Evolutionary conservation across 768 basidiomycete genomes (phyloP).

Genomic region (Russula virescens): DNA sequence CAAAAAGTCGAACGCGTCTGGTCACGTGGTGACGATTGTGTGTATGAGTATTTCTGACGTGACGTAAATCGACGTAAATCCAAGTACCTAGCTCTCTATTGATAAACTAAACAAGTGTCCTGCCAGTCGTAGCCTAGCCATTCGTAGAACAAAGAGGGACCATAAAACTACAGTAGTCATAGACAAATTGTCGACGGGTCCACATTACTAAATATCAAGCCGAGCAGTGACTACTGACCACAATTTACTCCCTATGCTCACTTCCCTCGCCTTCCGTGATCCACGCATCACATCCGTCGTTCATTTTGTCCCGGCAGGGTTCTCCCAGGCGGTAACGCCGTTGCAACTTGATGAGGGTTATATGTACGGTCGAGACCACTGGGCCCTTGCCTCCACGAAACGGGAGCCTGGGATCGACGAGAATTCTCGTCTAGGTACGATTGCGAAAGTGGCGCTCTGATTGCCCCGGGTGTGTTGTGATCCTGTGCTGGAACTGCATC

Average conservation of each 20-base stretch:
- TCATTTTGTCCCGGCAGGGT: not conserved
- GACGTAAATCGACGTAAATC: no score
- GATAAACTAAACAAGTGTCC: no score
- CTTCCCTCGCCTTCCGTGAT: not conserved
- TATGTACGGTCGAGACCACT: not conserved
- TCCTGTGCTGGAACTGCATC: not conserved
- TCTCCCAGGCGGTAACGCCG: not conserved
- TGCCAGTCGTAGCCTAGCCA: no score
- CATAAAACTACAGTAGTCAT: no score
- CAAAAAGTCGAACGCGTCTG: not conserved
- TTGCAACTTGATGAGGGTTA: not conserved
- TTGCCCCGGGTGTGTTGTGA: no score
- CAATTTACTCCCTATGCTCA: no score
- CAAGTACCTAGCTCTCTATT: no score
- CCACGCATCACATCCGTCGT: not conserved
- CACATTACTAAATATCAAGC: no score
- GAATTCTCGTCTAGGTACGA: not conserved
- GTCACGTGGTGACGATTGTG: not conserved
- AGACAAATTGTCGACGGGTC: no score
- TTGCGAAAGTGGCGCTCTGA: not conserved
- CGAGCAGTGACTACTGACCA: no score
- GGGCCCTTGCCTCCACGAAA: not conserved
- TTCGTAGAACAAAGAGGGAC: no score
- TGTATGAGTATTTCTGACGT: no score
- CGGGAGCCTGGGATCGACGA: slow-evolving; percentile 1